Evolutionary conservation across 2,329 filamentous ascomycete species (phyloP), one percentile per base, ranked within the genome.

Genomic region (Cryphonectria parasitica): DNA sequence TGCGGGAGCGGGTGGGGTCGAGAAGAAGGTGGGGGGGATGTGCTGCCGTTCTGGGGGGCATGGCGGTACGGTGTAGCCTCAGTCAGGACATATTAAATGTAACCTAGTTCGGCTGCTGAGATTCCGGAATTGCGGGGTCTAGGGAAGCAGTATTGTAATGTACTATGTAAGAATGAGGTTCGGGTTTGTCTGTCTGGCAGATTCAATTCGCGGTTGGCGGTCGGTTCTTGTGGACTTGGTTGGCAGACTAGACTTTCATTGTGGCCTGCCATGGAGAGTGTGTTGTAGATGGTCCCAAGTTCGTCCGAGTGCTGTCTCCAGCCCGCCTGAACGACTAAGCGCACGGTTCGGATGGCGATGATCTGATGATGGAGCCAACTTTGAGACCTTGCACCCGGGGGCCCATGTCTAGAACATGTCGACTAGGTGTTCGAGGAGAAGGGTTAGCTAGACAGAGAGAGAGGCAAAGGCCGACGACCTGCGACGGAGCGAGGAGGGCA

Each of bases 1-100:
- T 71, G 22, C 28, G 62, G 62, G 52, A 36, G 62, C 62, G 34
- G 56, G 69, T 68, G 34, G 25, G 64, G 54, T 43, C 34, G 41
- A 39, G 34, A 39, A n/a, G 17, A 15, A 22, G 31, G 17, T 19
- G 7, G 58, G 19, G 7, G 58, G 19, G 17, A 11, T n/a, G 6
- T 39, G 34, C 58, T 61, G 31, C 4, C 11, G 34, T 7, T 7
- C 19, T 28, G 13, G 2, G 31, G 45, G 34, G 17, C 1, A 52
- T 56, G 52, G 52, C 45, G 8, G 45, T 19, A 25, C 25, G 15
- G 43, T 1, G 45, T n/a, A 17, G 45, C 39, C 56, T 41, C 64
- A 41, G 54, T 62, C 54, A 34, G 36, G 43, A 25, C 54, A 61
- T 49, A 22, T 22, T 19, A 1, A 49, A 22, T 45, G 45, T n/a